These are phyloP conservation scores for Bromus sterilis DNA, from an alignment of 176 grass and related monocot genomes.

Conservation along the genomic window DNA sequence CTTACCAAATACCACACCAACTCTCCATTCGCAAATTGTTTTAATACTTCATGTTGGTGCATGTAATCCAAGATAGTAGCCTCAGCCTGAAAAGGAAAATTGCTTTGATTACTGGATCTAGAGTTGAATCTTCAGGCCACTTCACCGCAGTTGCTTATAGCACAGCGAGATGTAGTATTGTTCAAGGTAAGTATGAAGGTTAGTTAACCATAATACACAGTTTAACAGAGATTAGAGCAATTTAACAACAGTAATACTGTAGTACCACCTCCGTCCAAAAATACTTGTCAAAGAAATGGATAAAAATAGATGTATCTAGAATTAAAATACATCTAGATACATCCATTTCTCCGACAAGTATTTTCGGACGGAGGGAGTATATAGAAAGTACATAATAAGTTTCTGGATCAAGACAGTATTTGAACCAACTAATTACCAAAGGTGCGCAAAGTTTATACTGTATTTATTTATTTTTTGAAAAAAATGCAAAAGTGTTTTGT, in stretches of 20 bases:
- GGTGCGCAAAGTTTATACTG: not conserved
- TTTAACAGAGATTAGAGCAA: not conserved
- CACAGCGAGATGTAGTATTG: not conserved
- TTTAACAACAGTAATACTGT: not conserved
- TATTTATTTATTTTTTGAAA: not conserved
- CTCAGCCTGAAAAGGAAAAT: slow-evolving; percentile 62
- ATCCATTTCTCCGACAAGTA: no score
- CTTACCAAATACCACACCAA: slow-evolving; percentile 86
- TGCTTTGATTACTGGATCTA: not conserved
- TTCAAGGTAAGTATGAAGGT: not conserved
- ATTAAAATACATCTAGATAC: no score
- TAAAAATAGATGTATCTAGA: no score
- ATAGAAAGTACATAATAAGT: not conserved
- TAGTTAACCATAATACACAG: not conserved
- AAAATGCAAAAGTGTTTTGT: not conserved
- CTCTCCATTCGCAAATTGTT: slow-evolving; percentile 69
- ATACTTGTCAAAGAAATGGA: no score
- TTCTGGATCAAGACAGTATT: not conserved
- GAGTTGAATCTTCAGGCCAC: not conserved
- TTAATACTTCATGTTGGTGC: slow-evolving; percentile 63
- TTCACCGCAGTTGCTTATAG: not conserved
- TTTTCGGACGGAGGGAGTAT: not conserved
- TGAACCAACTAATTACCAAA: slow-evolving; percentile 2
- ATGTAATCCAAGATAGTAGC: slow-evolving; percentile 63
- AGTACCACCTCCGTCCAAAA: no score